Percentiles rank a stretch among this genome's conserved stretches.
phyloP scores from a whole-genome alignment of 768 basidiomycete genomes.

The Suillus variegatus region DNA sequence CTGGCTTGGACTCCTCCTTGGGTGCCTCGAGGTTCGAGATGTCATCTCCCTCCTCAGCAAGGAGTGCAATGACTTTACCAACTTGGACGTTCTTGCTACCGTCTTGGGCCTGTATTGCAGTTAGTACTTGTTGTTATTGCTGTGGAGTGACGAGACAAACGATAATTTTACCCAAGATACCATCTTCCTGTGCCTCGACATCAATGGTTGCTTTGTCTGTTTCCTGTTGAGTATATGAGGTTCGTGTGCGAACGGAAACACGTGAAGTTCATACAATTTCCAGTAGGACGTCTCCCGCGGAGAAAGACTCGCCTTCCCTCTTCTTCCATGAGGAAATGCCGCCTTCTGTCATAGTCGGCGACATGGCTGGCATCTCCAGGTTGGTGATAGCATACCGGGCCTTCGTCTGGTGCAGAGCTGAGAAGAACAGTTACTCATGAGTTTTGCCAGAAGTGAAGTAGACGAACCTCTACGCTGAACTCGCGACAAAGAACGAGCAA shows the following conservation, averaged over 20 bases:
- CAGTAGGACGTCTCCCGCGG: constrained; percentile 81
- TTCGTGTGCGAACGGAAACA: constrained; percentile 6
- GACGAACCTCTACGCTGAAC: constrained; percentile 12
- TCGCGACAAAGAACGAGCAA: constrained; percentile 16
- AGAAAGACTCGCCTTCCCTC: constrained; percentile 77
- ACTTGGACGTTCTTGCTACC: constrained; percentile 86
- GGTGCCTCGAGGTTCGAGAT: constrained; percentile 80
- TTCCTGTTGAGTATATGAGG: constrained; percentile 53
- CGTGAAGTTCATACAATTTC: constrained; percentile 69
- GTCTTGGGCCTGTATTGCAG: constrained; percentile 54
- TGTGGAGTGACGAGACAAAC: constrained; percentile 44
- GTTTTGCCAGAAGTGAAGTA: not conserved
- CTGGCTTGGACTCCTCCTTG: constrained; percentile 33
- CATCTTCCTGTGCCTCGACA: constrained; percentile 98
- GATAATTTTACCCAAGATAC: constrained; percentile 90
- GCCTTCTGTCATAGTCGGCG: constrained; percentile 95
- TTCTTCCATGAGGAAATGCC: constrained; percentile 92
- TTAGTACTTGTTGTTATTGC: not conserved
- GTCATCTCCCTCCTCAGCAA: constrained; percentile 96
- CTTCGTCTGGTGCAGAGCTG: constrained; percentile 50
- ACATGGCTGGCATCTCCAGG: constrained; percentile 95
- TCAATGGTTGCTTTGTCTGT: constrained; percentile 97
- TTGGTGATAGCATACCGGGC: constrained; percentile 64
- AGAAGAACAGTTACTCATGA: not conserved
- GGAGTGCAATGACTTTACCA: constrained; percentile 86